phyloP scores from a whole-genome alignment of 225 moss, liverwort and hornwort genomes.

The Anthoceros angustus region DNA sequence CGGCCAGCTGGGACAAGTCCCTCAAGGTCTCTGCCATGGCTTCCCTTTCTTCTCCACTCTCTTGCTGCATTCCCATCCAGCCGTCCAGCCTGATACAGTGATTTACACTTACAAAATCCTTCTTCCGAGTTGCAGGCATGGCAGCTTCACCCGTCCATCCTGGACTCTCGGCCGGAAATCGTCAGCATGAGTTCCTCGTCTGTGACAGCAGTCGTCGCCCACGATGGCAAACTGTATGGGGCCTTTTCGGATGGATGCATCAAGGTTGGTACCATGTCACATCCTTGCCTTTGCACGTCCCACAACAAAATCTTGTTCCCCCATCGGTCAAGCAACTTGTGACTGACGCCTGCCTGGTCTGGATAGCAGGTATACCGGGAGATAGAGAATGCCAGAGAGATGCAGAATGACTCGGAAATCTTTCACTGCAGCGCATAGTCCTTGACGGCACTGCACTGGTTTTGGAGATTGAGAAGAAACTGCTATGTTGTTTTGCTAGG shows the following conservation, averaged over 20 bases:
- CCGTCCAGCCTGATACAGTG: neutral
- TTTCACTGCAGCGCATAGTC: neutral
- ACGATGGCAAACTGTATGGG: neutral
- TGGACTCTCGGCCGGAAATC: neutral
- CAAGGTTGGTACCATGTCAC: neutral
- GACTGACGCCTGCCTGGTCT: neutral
- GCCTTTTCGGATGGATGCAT: neutral
- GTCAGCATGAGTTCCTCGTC: neutral
- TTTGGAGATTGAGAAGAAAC: neutral
- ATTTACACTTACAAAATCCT: neutral
- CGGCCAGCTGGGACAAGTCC: slow-evolving; percentile 74
- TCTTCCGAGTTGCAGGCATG: neutral
- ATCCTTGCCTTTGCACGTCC: neutral
- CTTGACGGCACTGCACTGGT: neutral
- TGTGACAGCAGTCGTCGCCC: neutral
- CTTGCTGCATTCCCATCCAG: neutral
- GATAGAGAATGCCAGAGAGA: neutral
- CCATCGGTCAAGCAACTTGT: neutral
- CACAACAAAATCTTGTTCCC: neutral
- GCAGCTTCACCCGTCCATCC: neutral
- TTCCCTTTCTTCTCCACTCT: neutral
- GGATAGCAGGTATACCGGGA: neutral
- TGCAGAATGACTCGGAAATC: neutral
- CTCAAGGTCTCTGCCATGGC: slow-evolving; percentile 38
- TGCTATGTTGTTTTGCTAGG: neutral